Base-by-base conservation (phyloP, 1,284 basidiomycete species). In the Ganoderma lingzhi region DNA sequence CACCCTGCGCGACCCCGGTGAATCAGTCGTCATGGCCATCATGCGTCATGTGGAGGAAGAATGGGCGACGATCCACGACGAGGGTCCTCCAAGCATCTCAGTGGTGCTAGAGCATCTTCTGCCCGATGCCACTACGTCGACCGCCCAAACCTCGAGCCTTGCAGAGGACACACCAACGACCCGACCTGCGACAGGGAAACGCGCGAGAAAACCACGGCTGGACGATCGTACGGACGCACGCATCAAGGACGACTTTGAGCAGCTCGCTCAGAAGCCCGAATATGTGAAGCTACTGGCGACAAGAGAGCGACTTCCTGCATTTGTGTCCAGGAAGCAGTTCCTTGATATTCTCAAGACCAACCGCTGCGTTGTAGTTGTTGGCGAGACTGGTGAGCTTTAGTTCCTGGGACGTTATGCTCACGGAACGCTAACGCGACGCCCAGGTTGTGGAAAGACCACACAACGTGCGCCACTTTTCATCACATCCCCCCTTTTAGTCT, bases 371-470 rank as follows among this genome's bases (percentile, higher is more conserved):
- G 88, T 97, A 0, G 93, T 97, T 0, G 92, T 96, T 1, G 94
- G 95, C 65, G 93, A 96, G 81, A 95, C 94, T 71, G 91, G 91
- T 88, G 39, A 60, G 64, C 45, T 1, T 19, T 14, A 41, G 41
- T 28, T 2, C 23, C 19, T 6, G 65, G 23, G 17, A 23, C 19
- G 41, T 30, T 0, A 30, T 39, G 12, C 28, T 58, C 10, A 17
- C 4, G 32, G 4, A 10, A 9, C 15, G 9, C 55, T 58, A 15
- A 68, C 32, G 2, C 15, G n/a, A 0, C 0, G 0, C 8, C 1
- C 67, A 88, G 95, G 96, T 66, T 96, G 93, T 71, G 97, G 96
- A 42, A 98, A 98, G 80, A 96, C 94, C 2, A 95, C 93, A 0
- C 93, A 94, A 80, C 80, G 93, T 94, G 75, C 63, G 83, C 63